These are phyloP conservation scores for Fistulinella prunicolor DNA, from an alignment of 768 basidiomycete species.

Conservation along the genomic window DNA sequence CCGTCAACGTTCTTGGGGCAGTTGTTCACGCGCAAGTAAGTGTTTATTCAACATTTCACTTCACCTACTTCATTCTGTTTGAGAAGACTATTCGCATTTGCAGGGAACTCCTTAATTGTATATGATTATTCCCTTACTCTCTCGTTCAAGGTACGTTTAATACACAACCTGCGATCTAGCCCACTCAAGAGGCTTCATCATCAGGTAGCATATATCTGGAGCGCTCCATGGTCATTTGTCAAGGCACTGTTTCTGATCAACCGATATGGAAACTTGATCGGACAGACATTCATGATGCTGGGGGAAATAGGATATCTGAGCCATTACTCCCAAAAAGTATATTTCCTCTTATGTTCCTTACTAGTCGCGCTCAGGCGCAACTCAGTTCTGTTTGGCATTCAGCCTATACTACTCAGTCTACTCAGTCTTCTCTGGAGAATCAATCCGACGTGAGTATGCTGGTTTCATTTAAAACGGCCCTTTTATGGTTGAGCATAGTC, in stretches of 20 bases:
- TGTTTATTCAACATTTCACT: background rate
- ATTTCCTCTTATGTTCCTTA: background rate
- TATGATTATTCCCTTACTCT: slow-evolving; percentile 30
- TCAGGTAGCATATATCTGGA: slow-evolving; percentile 20
- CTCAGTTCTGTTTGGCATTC: slow-evolving; percentile 17
- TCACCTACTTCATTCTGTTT: background rate
- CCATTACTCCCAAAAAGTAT: slow-evolving; percentile 15
- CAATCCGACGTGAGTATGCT: slow-evolving; percentile 25
- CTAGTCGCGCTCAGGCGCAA: background rate
- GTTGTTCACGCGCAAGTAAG: slow-evolving; percentile 21
- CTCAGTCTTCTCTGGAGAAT: slow-evolving; percentile 16
- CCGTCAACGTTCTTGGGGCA: background rate
- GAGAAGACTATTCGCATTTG: slow-evolving; percentile 9
- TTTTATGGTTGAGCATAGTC: slow-evolving; percentile 8
- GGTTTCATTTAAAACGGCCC: background rate
- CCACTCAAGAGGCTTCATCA: background rate
- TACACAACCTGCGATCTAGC: too few relatives aligned
- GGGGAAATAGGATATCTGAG: slow-evolving; percentile 22
- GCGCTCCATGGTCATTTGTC: slow-evolving; percentile 8
- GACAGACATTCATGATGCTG: slow-evolving; percentile 21
- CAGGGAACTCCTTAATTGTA: slow-evolving; percentile 22
- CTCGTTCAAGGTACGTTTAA: slow-evolving; percentile 21
- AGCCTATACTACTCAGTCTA: background rate
- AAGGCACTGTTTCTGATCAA: slow-evolving; percentile 17
- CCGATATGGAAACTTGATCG: slow-evolving; percentile 17